Percentiles rank a stretch among this genome's conserved stretches.
Evolutionary conservation across 1,139 yeast genomes (phyloP).

Genomic region (Hansenula sp.): DNA sequence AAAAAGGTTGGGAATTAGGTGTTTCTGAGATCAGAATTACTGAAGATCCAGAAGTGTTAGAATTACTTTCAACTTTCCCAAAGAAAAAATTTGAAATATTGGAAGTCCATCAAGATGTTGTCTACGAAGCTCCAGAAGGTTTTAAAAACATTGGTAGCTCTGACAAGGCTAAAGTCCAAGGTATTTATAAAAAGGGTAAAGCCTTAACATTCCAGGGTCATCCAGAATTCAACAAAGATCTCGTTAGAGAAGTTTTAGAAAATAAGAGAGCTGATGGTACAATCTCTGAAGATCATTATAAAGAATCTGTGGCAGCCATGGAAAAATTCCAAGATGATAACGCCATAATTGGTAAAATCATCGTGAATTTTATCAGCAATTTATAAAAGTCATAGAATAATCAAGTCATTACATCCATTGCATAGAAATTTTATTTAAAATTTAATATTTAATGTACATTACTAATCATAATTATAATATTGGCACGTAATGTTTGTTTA

Average conservation of each 20-base stretch:
- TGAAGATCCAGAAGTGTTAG: no score
- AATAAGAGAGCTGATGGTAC: conserved; percentile 16
- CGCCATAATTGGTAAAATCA: conserved; percentile 22
- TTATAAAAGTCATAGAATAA: neutral
- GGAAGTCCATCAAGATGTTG: conserved; percentile 73
- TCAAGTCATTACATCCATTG: no score
- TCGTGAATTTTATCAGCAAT: conserved; percentile 25
- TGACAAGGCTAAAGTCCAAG: conserved; percentile 55
- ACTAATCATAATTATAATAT: neutral
- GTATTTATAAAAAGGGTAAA: conserved; percentile 45
- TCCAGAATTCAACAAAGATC: conserved; percentile 63
- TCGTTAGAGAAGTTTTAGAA: conserved; percentile 25
- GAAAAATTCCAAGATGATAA: conserved; percentile 25
- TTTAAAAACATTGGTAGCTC: conserved; percentile 50
- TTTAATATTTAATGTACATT: no score
- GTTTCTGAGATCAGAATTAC: conserved; percentile 28
- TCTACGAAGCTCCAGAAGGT: conserved; percentile 40
- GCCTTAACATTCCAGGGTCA: conserved; percentile 82
- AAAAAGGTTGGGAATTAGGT: conserved; percentile 73
- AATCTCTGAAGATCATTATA: conserved; percentile 17
- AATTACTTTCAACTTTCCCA: conserved; percentile 26
- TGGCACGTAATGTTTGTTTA: neutral
- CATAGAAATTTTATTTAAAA: no score
- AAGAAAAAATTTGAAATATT: conserved; percentile 36
- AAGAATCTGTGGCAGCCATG: conserved; percentile 19